Evolutionary conservation across 2,329 filamentous ascomycete species (phyloP).

Genomic region (Lachnellula suecica): DNA sequence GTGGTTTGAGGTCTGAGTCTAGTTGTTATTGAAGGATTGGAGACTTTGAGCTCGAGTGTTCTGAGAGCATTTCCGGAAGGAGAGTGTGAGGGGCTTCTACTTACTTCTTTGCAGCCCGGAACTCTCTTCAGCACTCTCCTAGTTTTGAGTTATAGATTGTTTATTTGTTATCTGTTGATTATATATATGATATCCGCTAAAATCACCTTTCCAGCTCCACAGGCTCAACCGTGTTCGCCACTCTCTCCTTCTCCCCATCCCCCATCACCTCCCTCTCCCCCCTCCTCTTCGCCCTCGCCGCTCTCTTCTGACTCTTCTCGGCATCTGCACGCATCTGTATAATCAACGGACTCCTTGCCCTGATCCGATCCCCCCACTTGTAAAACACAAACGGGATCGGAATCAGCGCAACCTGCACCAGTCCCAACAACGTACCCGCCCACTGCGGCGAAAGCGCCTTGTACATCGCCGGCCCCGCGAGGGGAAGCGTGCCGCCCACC

Average conservation of each 20-base stretch:
- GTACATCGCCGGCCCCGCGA: constrained; percentile 76
- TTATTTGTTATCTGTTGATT: background rate
- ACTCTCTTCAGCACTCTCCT: background rate
- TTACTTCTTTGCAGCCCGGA: no score
- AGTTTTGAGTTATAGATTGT: background rate
- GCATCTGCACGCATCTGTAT: constrained; percentile 35
- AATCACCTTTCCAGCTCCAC: background rate
- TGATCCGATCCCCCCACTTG: constrained; percentile 53
- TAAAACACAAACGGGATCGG: constrained; percentile 83
- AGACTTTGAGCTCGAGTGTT: no score
- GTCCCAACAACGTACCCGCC: constrained; percentile 73
- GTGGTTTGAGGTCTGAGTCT: no score
- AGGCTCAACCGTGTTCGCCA: background rate
- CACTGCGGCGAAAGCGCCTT: constrained; percentile 68
- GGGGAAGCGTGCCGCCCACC: constrained; percentile 74
- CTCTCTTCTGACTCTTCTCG: constrained; percentile 25
- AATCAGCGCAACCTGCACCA: constrained; percentile 72
- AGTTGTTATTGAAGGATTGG: no score
- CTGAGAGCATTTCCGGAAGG: no score
- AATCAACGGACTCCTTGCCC: constrained; percentile 48
- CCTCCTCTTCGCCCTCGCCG: constrained; percentile 14
- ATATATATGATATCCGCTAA: background rate
- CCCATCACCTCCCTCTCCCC: constrained; percentile 12
- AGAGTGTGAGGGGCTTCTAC: no score
- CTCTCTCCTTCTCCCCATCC: constrained; percentile 1